phyloP scores from a whole-genome alignment of 805 yeast species.

The Maudiozyma pseudohumilis region DNA sequence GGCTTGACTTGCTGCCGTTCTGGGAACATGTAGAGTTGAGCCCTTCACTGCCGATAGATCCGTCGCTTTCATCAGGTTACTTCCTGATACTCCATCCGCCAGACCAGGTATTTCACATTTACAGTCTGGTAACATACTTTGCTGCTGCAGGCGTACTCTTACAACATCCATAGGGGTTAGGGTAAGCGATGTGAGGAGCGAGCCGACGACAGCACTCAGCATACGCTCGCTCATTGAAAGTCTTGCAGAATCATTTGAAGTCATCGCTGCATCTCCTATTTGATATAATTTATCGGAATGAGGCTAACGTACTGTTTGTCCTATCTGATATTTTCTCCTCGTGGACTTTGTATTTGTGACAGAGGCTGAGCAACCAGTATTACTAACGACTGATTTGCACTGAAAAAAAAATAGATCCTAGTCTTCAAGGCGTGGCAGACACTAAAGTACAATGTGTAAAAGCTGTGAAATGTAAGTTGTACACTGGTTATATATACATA shows the following conservation, averaged over 20 bases:
- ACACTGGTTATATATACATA: no score
- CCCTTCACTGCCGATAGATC: conserved; percentile 3
- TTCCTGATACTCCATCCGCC: conserved; percentile 7
- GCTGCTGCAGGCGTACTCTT: conserved; percentile 68
- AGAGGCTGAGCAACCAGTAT: no score
- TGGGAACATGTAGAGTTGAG: conserved; percentile 1
- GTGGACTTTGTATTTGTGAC: no score
- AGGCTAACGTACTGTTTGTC: no score
- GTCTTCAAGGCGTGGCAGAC: no score
- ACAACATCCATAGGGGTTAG: conserved; percentile 78
- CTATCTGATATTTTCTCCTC: no score
- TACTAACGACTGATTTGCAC: no score
- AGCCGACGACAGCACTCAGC: conserved; percentile 73
- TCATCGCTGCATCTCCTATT: conserved; percentile 7
- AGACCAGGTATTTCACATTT: conserved; percentile 22
- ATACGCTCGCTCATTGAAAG: conserved; percentile 44
- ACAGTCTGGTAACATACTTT: conserved; percentile 47
- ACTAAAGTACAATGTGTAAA: no score
- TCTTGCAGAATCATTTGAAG: conserved; percentile 3
- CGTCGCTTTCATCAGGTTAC: neutral
- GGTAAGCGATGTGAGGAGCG: conserved; percentile 58
- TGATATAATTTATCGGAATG: no score
- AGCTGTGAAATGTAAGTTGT: no score
- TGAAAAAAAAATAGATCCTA: no score
- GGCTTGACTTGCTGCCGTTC: no score